Base-by-base conservation (phyloP, 306 rosid species). In the Cicer bijugum region DNA sequence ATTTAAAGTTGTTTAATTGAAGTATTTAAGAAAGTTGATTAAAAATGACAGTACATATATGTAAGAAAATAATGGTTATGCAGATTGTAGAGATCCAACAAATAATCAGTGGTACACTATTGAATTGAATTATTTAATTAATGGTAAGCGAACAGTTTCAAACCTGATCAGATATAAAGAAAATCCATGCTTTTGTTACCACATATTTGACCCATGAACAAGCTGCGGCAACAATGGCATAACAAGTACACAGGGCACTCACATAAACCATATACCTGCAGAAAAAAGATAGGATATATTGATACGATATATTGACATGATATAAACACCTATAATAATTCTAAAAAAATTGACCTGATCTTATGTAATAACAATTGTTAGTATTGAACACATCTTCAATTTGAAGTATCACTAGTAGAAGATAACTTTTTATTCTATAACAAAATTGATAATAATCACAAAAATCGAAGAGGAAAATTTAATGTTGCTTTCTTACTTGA, bases 161-260 rank as follows among this genome's bases (percentile, higher is more conserved):
- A 78, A 94, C 98, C 97, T 94, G 96, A 78, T 94, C 98, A 67
- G 96, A 83, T 76, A 91, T 63, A 59, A 89, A 91, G 86, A 91
- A 91, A 61, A 94, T 46, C 97, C 97, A 94, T 72, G 94, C 79
- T 85, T 87, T 94, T 45, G 85, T 60, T 0, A 75, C 83, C 0
- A 81, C 45, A 78, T 50, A 78, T 67, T 71, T 85, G 57, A 87
- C 3, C 94, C 97, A 91, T 6, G 86, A 82, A 51, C 82, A 83
- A 1, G 64, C 58, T 50, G 87, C 92, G 45, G 91, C 90, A 40
- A 85, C 60, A 71, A 85, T 74, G 76, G 96, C 89, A 67, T 93
- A 89, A 1, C 67, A 73, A 68, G 87, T 90, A 68, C 89, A 86
- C 48, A 93, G 80, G 59, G 77, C 82, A 75, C 94, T 88, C 48